phyloP scores from a whole-genome alignment of 306 rosid genomes.

The Cucurbita pepo region DNA sequence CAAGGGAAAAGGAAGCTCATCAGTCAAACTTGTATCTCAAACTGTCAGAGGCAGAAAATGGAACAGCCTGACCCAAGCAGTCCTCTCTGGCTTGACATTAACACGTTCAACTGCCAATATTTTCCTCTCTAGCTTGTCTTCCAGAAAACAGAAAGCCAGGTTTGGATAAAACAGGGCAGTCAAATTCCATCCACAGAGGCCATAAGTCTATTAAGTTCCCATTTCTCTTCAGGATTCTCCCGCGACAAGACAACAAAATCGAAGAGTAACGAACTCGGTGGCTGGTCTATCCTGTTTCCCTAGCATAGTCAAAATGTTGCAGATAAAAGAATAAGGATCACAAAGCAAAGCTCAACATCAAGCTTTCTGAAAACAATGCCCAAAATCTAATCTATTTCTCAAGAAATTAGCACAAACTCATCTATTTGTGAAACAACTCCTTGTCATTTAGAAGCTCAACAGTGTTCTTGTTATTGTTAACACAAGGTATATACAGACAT shows the following conservation, averaged over 20 bases:
- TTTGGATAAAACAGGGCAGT: background rate
- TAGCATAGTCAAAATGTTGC: background rate
- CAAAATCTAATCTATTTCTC: background rate
- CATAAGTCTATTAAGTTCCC: background rate
- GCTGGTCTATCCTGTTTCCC: background rate
- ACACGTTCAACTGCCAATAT: background rate
- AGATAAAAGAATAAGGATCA: background rate
- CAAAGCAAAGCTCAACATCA: background rate
- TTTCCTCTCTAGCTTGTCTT: background rate
- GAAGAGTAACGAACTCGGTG: background rate
- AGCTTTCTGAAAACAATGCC: background rate
- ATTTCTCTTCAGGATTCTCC: background rate
- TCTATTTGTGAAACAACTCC: background rate
- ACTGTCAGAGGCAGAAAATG: too few species aligned
- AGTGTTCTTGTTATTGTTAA: background rate
- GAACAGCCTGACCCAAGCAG: too few species aligned
- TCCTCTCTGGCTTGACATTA: background rate
- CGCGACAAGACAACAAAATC: background rate
- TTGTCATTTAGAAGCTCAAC: background rate
- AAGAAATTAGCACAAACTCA: background rate
- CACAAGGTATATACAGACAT: constrained; percentile 2
- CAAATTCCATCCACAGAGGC: background rate
- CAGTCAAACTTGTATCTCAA: background rate
- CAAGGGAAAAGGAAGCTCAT: background rate
- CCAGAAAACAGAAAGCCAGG: background rate